These are phyloP conservation scores for Brassica nigra DNA, from an alignment of 345 rosid genomes.

Conservation along the genomic window DNA sequence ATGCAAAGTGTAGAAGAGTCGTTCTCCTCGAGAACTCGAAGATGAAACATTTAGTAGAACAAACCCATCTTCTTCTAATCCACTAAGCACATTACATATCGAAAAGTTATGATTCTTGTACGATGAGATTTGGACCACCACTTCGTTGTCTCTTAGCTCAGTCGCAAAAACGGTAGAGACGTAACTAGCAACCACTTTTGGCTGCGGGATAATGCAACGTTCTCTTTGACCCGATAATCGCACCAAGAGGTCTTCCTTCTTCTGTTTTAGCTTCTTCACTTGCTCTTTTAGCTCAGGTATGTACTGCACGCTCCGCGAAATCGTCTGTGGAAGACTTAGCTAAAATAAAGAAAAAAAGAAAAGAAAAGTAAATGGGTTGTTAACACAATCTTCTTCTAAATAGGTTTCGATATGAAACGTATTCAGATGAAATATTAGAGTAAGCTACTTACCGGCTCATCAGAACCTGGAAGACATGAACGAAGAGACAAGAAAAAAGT, in stretches of 20 bases:
- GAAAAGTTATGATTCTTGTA: conserved; percentile 36
- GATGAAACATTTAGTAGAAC: conserved; percentile 57
- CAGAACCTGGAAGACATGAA: conserved; percentile 54
- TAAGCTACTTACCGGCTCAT: conserved; percentile 44
- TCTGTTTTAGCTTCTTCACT: conserved; percentile 42
- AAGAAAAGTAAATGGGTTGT: too few relatives aligned
- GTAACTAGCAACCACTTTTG: conserved; percentile 24
- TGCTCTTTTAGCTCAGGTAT: conserved; percentile 54
- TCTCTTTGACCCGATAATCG: conserved; percentile 34
- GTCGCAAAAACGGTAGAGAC: conserved; percentile 44
- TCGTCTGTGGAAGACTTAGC: conserved; percentile 57
- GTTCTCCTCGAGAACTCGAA: conserved; percentile 51
- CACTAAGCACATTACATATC: conserved; percentile 46
- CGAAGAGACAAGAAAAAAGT: conserved; percentile 61
- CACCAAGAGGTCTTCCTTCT: conserved; percentile 53
- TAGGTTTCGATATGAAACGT: too few relatives aligned
- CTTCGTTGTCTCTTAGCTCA: conserved; percentile 50
- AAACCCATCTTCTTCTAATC: conserved; percentile 53
- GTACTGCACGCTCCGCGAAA: conserved; percentile 50
- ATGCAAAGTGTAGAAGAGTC: too few relatives aligned
- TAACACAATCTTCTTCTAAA: too few relatives aligned
- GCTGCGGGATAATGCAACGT: conserved; percentile 18
- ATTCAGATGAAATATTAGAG: too few relatives aligned
- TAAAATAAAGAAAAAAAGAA: neutral
- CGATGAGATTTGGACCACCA: conserved; percentile 51